A percentile compares a stretch with the other conserved stretches of the same genome.
These are phyloP conservation scores for Cicer yamashitae DNA, from an alignment of 306 rosid genomes.

Conservation along the genomic window DNA sequence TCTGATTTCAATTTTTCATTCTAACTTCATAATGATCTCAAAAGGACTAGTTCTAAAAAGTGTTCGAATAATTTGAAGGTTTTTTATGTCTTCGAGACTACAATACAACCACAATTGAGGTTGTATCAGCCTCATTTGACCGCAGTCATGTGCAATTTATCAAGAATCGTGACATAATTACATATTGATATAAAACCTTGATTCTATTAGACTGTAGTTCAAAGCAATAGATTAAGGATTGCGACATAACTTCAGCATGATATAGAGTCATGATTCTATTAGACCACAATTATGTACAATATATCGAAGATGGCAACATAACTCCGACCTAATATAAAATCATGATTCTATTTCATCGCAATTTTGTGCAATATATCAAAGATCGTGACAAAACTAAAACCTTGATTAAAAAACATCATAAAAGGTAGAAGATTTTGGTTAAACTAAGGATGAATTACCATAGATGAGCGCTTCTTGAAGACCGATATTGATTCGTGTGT, in stretches of 20 bases:
- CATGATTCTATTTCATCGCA: too few species aligned
- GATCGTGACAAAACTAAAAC: neutral
- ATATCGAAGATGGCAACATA: neutral
- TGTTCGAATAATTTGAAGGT: neutral
- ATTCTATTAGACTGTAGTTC: too few species aligned
- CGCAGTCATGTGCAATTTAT: neutral
- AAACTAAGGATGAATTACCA: constrained; percentile 49
- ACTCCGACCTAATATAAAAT: neutral
- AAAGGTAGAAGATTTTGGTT: neutral
- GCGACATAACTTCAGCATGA: neutral
- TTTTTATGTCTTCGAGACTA: neutral
- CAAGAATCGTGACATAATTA: neutral
- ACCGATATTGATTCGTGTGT: constrained; percentile 39
- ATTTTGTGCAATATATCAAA: neutral
- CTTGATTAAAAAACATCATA: neutral
- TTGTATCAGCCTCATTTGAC: neutral
- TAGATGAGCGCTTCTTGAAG: constrained; percentile 58
- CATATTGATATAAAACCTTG: neutral
- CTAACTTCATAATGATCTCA: neutral
- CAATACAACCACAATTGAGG: neutral
- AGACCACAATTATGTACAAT: neutral
- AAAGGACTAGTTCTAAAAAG: neutral
- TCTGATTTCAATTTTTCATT: constrained; percentile 4
- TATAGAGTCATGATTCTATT: neutral
- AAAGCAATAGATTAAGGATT: neutral